These are phyloP conservation scores for Aspergillus tanneri DNA, from an alignment of 2,329 filamentous ascomycete species.

Conservation along the genomic window DNA sequence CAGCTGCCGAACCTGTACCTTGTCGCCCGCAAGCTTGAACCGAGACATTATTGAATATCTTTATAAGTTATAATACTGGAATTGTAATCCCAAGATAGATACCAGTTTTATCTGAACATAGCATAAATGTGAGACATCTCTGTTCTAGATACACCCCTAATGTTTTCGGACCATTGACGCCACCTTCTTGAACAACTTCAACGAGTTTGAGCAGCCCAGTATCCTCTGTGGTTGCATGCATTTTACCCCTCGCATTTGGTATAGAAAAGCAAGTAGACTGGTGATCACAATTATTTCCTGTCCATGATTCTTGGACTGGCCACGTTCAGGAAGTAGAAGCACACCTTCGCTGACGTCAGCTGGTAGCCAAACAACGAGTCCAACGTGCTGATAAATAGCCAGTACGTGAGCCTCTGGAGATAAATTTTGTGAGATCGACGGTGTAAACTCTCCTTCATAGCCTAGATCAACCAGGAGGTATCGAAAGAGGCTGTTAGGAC, in stretches of 20 bases:
- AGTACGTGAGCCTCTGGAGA: neutral
- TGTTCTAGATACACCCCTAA: no score
- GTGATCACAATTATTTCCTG: constrained; percentile 5
- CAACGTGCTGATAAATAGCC: constrained; percentile 11
- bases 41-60: no score
- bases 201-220: neutral
- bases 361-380: constrained; percentile 9
- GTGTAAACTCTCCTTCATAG: neutral
- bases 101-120: no score
- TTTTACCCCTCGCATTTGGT: constrained; percentile 2
- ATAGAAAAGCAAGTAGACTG: constrained; percentile 8
- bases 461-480: constrained; percentile 7
- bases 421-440: neutral
- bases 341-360: constrained; percentile 9
- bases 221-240: neutral
- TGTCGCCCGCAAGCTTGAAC: no score
- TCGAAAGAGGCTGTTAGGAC: constrained; percentile 7
- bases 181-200: constrained; percentile 2
- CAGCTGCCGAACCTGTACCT: no score
- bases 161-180: constrained; percentile 1
- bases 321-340: constrained; percentile 1
- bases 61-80: no score
- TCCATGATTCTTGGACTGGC: neutral
- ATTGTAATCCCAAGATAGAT: neutral
- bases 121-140: no score